These are phyloP conservation scores for Penicillium mononematosum DNA, from an alignment of 495 filamentous ascomycete genomes.

Conservation along the genomic window DNA sequence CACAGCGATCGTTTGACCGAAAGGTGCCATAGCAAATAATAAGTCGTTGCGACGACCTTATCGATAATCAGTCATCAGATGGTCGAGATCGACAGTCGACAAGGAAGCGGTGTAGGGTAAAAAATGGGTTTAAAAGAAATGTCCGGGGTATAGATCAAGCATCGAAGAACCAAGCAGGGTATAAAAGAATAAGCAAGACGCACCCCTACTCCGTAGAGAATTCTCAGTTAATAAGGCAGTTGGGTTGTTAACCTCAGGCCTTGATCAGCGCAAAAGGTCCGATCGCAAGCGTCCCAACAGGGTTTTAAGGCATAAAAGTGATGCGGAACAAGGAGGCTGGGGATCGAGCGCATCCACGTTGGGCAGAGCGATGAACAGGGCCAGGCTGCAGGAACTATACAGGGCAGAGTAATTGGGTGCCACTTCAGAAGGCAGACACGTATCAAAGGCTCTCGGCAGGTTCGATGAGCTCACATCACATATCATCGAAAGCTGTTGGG, in stretches of 20 bases:
- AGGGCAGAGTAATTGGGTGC: slow-evolving; percentile 33
- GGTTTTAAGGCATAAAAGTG: slow-evolving; percentile 4
- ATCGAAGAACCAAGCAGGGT: background rate
- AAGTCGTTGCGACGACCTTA: slow-evolving; percentile 18
- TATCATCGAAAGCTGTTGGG: slow-evolving; percentile 18
- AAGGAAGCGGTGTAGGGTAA: slow-evolving; percentile 22
- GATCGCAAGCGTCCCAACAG: slow-evolving; percentile 16
- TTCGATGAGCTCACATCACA: slow-evolving; percentile 20
- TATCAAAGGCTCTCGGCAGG: slow-evolving; percentile 19
- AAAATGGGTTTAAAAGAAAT: background rate
- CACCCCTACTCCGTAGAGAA: background rate
- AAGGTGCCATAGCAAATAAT: slow-evolving; percentile 39
- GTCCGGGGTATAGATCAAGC: slow-evolving; percentile 5
- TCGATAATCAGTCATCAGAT: slow-evolving; percentile 21
- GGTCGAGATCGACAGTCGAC: slow-evolving; percentile 8
- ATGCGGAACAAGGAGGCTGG: slow-evolving; percentile 21
- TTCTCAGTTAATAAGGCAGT: slow-evolving; percentile 5
- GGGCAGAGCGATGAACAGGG: slow-evolving; percentile 33
- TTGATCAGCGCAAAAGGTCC: slow-evolving; percentile 18
- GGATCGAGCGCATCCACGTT: slow-evolving; percentile 26
- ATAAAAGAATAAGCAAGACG: slow-evolving; percentile 16
- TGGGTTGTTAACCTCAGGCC: slow-evolving; percentile 12
- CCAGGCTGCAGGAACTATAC: slow-evolving; percentile 14
- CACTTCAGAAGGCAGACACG: slow-evolving; percentile 30
- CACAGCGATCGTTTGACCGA: slow-evolving; percentile 78